Evolutionary conservation across 768 basidiomycete species (phyloP).

Genomic region (Pleurotus cornucopiae): DNA sequence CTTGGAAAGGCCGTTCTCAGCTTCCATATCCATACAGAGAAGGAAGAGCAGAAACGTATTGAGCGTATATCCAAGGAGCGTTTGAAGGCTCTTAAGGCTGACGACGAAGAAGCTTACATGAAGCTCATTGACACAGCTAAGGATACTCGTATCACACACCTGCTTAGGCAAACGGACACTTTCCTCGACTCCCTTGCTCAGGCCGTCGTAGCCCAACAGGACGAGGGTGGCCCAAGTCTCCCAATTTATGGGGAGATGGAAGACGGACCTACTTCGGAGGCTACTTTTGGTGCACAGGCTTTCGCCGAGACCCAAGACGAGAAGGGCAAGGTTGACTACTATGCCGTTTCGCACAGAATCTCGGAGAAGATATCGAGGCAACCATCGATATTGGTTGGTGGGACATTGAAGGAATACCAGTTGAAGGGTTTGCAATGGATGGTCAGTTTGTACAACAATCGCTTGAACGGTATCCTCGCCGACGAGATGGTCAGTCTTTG

Average conservation of each 20-base stretch:
- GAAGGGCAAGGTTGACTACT: conserved; percentile 88
- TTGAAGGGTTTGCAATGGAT: conserved; percentile 96
- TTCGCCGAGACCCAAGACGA: conserved; percentile 52
- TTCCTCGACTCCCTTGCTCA: conserved; percentile 95
- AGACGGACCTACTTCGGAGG: conserved; percentile 77
- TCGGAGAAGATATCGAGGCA: conserved; percentile 81
- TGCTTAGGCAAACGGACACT: conserved; percentile 88
- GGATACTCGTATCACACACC: conserved; percentile 96
- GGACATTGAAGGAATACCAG: conserved; percentile 93
- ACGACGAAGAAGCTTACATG: conserved; percentile 99
- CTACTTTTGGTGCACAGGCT: conserved; percentile 85
- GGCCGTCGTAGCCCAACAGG: conserved; percentile 91
- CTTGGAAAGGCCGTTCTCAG: conserved; percentile 76
- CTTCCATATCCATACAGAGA: conserved; percentile 90
- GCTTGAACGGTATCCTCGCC: conserved; percentile 89
- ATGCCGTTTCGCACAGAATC: conserved; percentile 89
- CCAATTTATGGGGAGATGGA: conserved; percentile 46
- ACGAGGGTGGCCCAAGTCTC: conserved; percentile 47
- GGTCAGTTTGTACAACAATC: conserved; percentile 97
- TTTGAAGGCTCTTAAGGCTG: conserved; percentile 94
- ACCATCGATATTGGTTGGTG: conserved; percentile 74
- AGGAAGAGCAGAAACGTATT: conserved; percentile 96
- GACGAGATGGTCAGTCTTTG: conserved; percentile 76
- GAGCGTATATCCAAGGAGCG: conserved; percentile 96
- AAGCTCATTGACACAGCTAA: conserved; percentile 98